These are phyloP conservation scores for Tuber borchii DNA, from an alignment of 495 filamentous ascomycete species.

Conservation along the genomic window DNA sequence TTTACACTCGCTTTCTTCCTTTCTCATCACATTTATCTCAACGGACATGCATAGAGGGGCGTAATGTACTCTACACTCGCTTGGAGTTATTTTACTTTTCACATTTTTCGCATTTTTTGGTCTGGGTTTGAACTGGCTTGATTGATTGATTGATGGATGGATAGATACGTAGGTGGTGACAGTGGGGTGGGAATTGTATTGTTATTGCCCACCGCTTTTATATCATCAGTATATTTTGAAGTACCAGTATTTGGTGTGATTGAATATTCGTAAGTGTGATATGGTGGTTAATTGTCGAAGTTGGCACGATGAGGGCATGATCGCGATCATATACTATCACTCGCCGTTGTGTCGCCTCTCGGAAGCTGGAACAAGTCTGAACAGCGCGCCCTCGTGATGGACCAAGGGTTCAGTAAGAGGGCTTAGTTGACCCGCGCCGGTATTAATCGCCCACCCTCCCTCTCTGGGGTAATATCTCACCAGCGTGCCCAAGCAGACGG, in stretches of 20 bases:
- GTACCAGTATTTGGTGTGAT: neutral
- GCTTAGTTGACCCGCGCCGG: too few relatives aligned
- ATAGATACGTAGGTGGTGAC: neutral
- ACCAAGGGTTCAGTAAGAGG: too few relatives aligned
- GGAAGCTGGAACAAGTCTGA: too few relatives aligned
- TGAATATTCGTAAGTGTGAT: neutral
- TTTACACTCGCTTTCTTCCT: conserved; percentile 37
- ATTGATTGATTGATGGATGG: neutral
- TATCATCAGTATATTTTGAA: neutral
- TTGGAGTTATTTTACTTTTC: neutral
- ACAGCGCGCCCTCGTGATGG: too few relatives aligned
- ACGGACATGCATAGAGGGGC: neutral
- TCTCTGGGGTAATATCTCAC: too few relatives aligned
- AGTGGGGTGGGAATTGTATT: neutral
- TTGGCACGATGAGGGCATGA: too few relatives aligned
- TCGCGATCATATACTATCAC: too few relatives aligned
- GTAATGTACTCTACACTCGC: conserved; percentile 1
- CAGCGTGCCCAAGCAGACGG: too few relatives aligned
- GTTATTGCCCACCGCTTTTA: neutral
- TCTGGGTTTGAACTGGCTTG: neutral
- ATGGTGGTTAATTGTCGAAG: neutral
- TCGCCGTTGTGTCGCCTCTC: too few relatives aligned
- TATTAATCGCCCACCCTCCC: too few relatives aligned
- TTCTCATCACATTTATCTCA: neutral
- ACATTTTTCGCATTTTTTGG: neutral